phyloP scores from a whole-genome alignment of 1,284 basidiomycete species.

The Ustilago trichophora region DNA sequence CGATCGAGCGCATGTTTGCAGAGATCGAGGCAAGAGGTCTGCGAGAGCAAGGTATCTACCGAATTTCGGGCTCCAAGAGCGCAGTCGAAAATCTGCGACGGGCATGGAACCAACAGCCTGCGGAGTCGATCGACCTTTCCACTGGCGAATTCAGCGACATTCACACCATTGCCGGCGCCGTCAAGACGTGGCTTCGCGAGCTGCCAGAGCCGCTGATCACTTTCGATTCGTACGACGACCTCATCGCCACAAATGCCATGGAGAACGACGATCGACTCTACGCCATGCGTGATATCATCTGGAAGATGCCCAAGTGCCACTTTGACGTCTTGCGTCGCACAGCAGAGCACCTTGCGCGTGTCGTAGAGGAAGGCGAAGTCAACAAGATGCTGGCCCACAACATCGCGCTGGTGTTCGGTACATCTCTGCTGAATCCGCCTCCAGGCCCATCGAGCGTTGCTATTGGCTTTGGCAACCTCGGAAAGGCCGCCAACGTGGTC shows the following conservation, averaged over 20 bases:
- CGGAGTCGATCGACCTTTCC: slow-evolving; percentile 49
- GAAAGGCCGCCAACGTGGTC: slow-evolving; percentile 64
- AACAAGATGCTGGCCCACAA: slow-evolving; percentile 66
- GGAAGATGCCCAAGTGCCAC: slow-evolving; percentile 60
- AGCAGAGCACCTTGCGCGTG: slow-evolving; percentile 57
- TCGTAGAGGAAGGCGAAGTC: slow-evolving; percentile 54
- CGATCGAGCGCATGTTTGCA: slow-evolving; percentile 63
- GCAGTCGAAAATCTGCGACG: slow-evolving; percentile 56
- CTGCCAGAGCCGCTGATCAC: slow-evolving; percentile 64
- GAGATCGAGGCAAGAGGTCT: slow-evolving; percentile 64
- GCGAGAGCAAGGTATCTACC: slow-evolving; percentile 65
- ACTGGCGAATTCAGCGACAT: slow-evolving; percentile 61
- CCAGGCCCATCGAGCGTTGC: slow-evolving; percentile 53
- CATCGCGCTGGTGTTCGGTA: slow-evolving; percentile 65
- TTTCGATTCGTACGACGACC: slow-evolving; percentile 57
- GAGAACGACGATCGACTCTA: slow-evolving; percentile 59
- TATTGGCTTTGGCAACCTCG: slow-evolving; percentile 58
- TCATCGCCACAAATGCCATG: slow-evolving; percentile 62
- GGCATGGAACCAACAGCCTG: slow-evolving; percentile 51
- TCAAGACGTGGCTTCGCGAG: slow-evolving; percentile 65
- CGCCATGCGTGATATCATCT: slow-evolving; percentile 60
- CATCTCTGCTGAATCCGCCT: slow-evolving; percentile 63
- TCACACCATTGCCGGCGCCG: slow-evolving; percentile 60
- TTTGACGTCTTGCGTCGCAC: slow-evolving; percentile 60
- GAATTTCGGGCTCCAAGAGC: slow-evolving; percentile 63